Evolutionary conservation across 805 yeast species (phyloP), one percentile per base, ranked within the genome.

Genomic region (Ogataea wickerhamii): DNA sequence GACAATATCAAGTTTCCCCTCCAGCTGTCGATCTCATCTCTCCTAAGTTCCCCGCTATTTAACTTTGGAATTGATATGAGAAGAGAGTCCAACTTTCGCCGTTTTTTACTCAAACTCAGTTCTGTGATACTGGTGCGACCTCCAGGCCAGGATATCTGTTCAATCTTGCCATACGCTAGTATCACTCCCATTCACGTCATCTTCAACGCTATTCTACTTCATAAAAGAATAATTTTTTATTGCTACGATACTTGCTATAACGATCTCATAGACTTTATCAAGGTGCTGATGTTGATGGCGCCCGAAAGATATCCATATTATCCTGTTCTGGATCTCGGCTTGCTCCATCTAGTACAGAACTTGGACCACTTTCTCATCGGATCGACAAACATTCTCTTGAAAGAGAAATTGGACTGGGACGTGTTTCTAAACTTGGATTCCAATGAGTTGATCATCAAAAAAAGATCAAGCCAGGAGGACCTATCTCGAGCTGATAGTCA

Each of bases 361-460:
- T 68, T 63, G 43, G 63, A 49, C 21, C 62, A 61, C 20, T 76
- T 65, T 48, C 60, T 82, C 33, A 71, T 83, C 2, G 91, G 91
- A 3, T 80, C 87, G 3, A 76, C 82, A 28, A 82, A 82, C 52
- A 74, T 82, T 12, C 71, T 80, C 28, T 74, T 82, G 52, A 77
- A 76, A 49, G 68, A 73, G 22, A 71, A 71, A 40, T 66, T 55
- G 5, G 42, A 41, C 17, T 82, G 84, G 82, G 85, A 82, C 55
- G 55, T 78, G 22, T 68, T 76, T 43, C 74, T 78, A 40, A 80
- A 82, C 54, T 49, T 82, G 44, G 88, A 81, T 49, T 35, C 67
- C 0, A 73, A 72, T 32, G 70, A 65, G 37, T 50, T 78, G 27
- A 47, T 53, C 21, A 38, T 68, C 23, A 34, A 21, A 17, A 34